These are phyloP conservation scores for Sordaria brevicollis DNA, from an alignment of 495 filamentous ascomycete genomes.

Conservation along the genomic window DNA sequence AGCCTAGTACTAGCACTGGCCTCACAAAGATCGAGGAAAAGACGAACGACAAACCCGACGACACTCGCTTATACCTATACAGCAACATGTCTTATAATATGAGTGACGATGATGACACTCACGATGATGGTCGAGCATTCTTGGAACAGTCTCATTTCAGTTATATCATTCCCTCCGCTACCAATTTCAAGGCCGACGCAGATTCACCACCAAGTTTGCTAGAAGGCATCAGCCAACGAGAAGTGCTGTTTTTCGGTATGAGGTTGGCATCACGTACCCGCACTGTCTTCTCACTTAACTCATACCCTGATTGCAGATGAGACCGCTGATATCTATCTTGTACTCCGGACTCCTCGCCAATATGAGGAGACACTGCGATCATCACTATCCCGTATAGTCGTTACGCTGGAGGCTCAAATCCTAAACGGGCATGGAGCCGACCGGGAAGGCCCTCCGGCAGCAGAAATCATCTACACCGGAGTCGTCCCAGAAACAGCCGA, in stretches of 20 bases:
- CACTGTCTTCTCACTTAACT: slow-evolving; percentile 44
- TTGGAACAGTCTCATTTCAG: slow-evolving; percentile 63
- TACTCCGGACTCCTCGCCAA: slow-evolving; percentile 56
- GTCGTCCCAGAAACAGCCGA: slow-evolving; percentile 48
- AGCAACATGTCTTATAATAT: slow-evolving; percentile 10
- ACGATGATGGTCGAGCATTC: slow-evolving; percentile 38
- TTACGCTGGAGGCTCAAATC: slow-evolving; percentile 64
- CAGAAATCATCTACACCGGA: slow-evolving; percentile 58
- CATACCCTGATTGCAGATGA: slow-evolving; percentile 65
- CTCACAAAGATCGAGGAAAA: background rate
- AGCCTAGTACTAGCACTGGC: background rate
- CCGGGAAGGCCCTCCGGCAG: slow-evolving; percentile 36
- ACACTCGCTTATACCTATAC: background rate
- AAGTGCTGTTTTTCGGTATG: slow-evolving; percentile 58
- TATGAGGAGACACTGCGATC: slow-evolving; percentile 48
- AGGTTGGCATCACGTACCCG: slow-evolving; percentile 19
- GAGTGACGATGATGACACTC: background rate
- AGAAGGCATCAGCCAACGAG: slow-evolving; percentile 35
- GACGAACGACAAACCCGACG: background rate
- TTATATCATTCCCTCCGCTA: slow-evolving; percentile 66
- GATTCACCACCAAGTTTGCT: slow-evolving; percentile 19
- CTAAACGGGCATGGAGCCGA: slow-evolving; percentile 44
- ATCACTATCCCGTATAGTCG: slow-evolving; percentile 51
- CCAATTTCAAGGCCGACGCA: slow-evolving; percentile 53
- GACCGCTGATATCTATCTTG: slow-evolving; percentile 58